Base-by-base conservation (phyloP, 129 eudicot species). In the Oenanthe sinensis region DNA sequence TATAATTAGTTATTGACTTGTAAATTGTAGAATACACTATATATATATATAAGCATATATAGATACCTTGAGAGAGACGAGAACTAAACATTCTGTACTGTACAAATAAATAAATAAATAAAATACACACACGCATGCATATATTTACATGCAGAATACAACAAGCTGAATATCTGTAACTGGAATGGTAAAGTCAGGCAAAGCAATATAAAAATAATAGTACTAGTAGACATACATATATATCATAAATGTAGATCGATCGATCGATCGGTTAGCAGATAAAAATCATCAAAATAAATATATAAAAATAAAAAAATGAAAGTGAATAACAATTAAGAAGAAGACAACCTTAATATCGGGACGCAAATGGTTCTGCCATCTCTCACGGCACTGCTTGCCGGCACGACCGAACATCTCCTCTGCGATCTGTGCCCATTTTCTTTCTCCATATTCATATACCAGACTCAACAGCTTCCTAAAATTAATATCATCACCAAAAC, bases 321-420 rank as follows among this genome's bases (percentile, higher is more conserved):
- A 3, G 11, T 6, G 43, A 15, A 39, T 8, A 4, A 40, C 0
- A 8, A 14, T 17, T n/a, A n/a, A 40, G 7, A 12, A 13, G 55
- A 63, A 2, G 36, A 60, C 68, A 60, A 91, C 97, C 92, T 89
- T 89, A 77, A 91, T 91, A 83, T 91, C 88, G 44, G 95, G 95
- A 2, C 97, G 89, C 78, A 91, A 80, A 86, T 91, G 94, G 81
- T 91, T 91, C 26, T 87, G 86, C 95, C 95, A 91, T 78, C 97
- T 79, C 77, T 91, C 95, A 1, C 97, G 86, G 60, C 97, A 91
- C 80, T 89, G 97, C 52, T 91, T 91, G n/a, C 94, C 94, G 6
- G 85, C 89, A 67, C 97, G 88, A 28, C 88, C 88, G 19, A 36
- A 76, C 88, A 91, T 79, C 17, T 86, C 80, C 78, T 84, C 83